Percentiles rank a stretch among this genome's conserved stretches.
Conservation (phyloP, 108 stramenopile genomes). For the Nitzschia sp. region DNA sequence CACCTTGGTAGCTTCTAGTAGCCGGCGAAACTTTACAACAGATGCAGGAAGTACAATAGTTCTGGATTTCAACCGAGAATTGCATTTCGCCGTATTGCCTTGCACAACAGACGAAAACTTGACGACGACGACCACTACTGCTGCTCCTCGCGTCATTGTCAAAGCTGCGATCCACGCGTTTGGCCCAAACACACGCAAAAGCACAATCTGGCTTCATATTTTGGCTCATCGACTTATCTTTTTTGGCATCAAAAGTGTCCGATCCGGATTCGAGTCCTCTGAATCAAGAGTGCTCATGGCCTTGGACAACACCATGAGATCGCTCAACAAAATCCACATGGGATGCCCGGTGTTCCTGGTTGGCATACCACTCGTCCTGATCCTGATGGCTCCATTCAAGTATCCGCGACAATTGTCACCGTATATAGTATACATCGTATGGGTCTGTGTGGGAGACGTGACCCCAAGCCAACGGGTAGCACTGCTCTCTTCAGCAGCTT, state of each 20-base stretch:
- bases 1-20: conserved; percentile 5
- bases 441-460: not conserved
- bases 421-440: not conserved
- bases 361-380: conserved; percentile 6
- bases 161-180: conserved; percentile 14
- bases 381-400: not conserved
- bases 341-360: not conserved
- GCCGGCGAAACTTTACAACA: conserved; percentile 12
- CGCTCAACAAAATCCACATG: conserved; percentile 14
- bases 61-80: conserved; percentile 19
- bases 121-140: not conserved
- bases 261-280: conserved; percentile 8
- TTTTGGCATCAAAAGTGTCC: conserved; percentile 10
- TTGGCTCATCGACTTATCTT: conserved; percentile 9
- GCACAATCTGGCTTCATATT: not conserved
- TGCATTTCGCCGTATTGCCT: conserved; percentile 4
- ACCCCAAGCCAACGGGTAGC: not conserved
- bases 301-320: conserved; percentile 15
- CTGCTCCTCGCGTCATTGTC: conserved; percentile 20
- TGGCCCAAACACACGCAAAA: not conserved
- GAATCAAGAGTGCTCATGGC: not conserved
- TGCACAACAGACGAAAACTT: not conserved
- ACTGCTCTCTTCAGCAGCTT: not conserved
- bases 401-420: not conserved
- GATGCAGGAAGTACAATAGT: not conserved